Base-by-base conservation (phyloP, 768 basidiomycete genomes). In the Boletus pseudo-olivaceus region DNA sequence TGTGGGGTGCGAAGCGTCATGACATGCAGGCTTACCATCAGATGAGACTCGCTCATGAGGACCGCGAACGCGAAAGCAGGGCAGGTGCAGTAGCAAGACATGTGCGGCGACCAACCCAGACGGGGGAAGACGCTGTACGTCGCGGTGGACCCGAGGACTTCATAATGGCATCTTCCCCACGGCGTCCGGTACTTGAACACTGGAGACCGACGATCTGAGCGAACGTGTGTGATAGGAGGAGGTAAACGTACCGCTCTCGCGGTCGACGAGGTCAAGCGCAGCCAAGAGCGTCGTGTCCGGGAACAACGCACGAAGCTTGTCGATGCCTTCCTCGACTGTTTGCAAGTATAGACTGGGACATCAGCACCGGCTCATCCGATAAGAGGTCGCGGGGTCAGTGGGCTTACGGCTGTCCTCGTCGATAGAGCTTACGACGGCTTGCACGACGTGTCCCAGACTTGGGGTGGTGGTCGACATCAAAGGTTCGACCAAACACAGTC, bases 191-290 rank as follows among this genome's bases (percentile, higher is more conserved):
- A 84, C 56, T 81, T 81, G 56, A 88, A 74, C 20, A 91, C 90
- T 87, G 56, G 27, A 29, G 33, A 41, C 29, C 54, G 39, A 50
- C 10, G 30, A 48, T 7, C 39, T 59, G 45, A 50, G 39, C 39
- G n/a, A 35, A 38, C 32, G 37, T 29, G 23, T 23, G 32, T 23
- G 27, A 38, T 41, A 27, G 29, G 26, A n/a, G 20, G 29, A 40
- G 12, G 37, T 3, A 59, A 38, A 9, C 77, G 30, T 59, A 89
- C 90, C 86, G 59, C 80, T 80, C 53, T 79, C 78, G 30, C 81
- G 76, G 68, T 93, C 90, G 41, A 91, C 75, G n/a, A 92, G 72
- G 63, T 93, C 88, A 26, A 93, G 70, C 6, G 90, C 88, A 19
- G 86, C 85, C 2, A 89, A 62, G 19, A 91, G 68, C 14, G 85